Conservation (phyloP, 2,329 filamentous ascomycete genomes). For the Calonectria crousiana region DNA sequence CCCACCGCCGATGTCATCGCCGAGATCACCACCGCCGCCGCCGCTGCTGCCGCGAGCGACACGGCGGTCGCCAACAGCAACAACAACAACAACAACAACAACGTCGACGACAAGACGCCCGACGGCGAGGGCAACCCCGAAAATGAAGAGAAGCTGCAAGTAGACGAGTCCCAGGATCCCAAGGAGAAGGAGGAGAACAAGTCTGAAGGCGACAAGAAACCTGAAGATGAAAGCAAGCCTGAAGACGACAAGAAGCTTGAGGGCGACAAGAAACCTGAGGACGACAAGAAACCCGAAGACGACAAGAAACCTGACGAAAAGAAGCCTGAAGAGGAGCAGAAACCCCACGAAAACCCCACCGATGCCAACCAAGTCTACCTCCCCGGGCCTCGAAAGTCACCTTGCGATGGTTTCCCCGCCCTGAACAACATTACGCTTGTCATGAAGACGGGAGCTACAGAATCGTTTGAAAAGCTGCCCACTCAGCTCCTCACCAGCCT, state of each 20-base stretch:
- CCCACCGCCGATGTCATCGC: constrained; percentile 35
- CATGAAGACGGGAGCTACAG: constrained; percentile 71
- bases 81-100: too few species aligned
- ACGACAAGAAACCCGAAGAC: background rate
- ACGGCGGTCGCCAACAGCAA: background rate
- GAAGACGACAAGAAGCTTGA: background rate
- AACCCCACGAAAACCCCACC: constrained; percentile 15
- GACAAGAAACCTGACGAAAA: background rate
- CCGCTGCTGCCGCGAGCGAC: background rate
- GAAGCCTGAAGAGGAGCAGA: background rate
- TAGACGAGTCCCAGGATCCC: background rate
- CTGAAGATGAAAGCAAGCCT: background rate
- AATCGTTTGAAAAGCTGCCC: constrained; percentile 65
- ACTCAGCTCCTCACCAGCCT: constrained; percentile 67
- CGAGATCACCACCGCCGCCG: background rate
- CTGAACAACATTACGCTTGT: constrained; percentile 62
- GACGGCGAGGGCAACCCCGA: constrained; percentile 23
- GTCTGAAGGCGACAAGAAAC: background rate
- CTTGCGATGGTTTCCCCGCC: constrained; percentile 57
- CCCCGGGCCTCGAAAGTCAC: constrained; percentile 19
- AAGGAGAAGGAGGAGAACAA: constrained; percentile 6
- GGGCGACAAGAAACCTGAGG: background rate
- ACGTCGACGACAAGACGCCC: constrained; percentile 16
- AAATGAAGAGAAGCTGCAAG: constrained; percentile 1
- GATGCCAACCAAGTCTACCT: constrained; percentile 18